Evolutionary conservation across 305 asterid species (phyloP).

Genomic region (Plantago lanceolata): DNA sequence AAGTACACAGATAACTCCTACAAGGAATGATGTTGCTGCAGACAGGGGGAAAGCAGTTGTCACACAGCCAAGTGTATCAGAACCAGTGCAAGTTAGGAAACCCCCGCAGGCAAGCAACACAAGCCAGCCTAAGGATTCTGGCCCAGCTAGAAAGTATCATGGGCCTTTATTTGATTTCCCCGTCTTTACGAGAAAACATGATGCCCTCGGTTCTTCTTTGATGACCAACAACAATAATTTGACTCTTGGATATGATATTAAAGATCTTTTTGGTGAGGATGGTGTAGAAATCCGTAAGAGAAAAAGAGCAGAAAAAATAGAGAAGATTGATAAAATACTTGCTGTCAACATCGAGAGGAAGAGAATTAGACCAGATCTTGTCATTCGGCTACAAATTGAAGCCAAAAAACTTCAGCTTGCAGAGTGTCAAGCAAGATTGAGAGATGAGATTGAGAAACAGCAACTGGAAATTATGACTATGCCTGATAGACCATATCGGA

Average conservation of each 20-base stretch:
- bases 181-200: constrained; percentile 86
- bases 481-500: constrained; percentile 98
- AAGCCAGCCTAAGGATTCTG: constrained; percentile 65
- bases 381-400: constrained; percentile 82
- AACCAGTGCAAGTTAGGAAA: constrained; percentile 56
- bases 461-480: constrained; percentile 95
- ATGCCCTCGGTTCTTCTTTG: constrained; percentile 71
- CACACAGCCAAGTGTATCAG: constrained; percentile 46
- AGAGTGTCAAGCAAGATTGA: constrained; percentile 81
- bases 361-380: constrained; percentile 90
- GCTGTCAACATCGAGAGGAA: constrained; percentile 93
- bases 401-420: constrained; percentile 86
- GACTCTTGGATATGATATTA: constrained; percentile 69
- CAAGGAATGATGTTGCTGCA: constrained; percentile 49
- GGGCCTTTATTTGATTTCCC: constrained; percentile 99
- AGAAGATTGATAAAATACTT: constrained; percentile 64
- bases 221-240: constrained; percentile 69
- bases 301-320: constrained; percentile 59
- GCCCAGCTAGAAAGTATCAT: constrained; percentile 79
- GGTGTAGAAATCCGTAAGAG: constrained; percentile 55
- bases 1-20: constrained; percentile 43
- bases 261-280: constrained; percentile 65
- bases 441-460: constrained; percentile 92
- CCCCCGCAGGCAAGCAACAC: constrained; percentile 54
- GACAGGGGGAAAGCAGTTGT: constrained; percentile 82